phyloP scores from a whole-genome alignment of 371 early-diverging fungal genomes.

The Mucor mucedo region DNA sequence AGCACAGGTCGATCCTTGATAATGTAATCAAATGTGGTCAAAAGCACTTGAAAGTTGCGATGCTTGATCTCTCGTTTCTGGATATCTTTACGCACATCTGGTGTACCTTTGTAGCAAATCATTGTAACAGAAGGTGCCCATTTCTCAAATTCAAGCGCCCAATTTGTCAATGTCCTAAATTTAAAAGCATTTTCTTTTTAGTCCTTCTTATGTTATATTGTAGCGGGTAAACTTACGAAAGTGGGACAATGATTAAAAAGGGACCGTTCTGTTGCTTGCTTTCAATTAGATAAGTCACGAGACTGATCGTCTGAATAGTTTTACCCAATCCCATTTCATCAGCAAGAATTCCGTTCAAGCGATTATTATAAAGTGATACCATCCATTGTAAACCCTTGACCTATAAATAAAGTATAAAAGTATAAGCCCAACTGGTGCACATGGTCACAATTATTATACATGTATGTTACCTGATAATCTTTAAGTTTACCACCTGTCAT shows the following conservation, averaged over 20 bases:
- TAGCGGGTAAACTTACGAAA: conserved; percentile 61
- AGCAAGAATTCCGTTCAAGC: conserved; percentile 96
- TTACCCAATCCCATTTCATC: conserved; percentile 99
- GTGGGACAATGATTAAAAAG: conserved; percentile 91
- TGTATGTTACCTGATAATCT: conserved; percentile 82
- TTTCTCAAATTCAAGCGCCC: conserved; percentile 96
- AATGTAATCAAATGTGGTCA: conserved; percentile 99
- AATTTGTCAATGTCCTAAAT: conserved; percentile 89
- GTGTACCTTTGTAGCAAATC: conserved; percentile 91
- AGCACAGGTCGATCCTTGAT: conserved; percentile 91
- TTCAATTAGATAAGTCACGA: conserved; percentile 94
- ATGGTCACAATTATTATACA: background rate
- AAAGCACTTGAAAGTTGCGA: conserved; percentile 89
- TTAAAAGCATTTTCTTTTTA: too few species aligned
- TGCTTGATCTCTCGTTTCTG: conserved; percentile 76
- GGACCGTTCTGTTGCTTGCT: conserved; percentile 92
- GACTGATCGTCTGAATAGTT: conserved; percentile 97
- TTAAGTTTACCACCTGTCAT: conserved; percentile 90
- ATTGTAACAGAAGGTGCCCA: conserved; percentile 96
- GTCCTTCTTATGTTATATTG: too few species aligned
- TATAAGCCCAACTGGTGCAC: background rate
- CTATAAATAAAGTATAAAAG: conserved; percentile 17
- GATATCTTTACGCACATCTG: conserved; percentile 74
- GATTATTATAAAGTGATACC: conserved; percentile 95
- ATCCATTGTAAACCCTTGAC: conserved; percentile 99